Evolutionary conservation across 148 eudicot genomes (phyloP).

Genomic region (Pouteria glomerata): DNA sequence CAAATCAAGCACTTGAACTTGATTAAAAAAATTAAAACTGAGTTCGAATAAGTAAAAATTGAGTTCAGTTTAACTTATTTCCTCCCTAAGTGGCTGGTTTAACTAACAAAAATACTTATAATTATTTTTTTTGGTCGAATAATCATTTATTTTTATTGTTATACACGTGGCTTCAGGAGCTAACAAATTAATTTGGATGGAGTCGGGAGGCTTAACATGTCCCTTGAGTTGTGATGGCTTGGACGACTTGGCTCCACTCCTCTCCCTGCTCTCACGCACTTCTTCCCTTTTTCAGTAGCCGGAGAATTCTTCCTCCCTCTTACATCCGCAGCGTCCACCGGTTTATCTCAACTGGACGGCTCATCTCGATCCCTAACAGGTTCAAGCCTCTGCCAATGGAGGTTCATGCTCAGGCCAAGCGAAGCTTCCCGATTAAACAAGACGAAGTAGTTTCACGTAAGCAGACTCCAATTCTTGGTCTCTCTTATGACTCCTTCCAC

Average conservation of each 20-base stretch:
- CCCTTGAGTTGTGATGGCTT: constrained; percentile 23
- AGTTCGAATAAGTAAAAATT: too few relatives aligned
- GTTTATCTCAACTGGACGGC: background rate
- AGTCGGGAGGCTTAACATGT: background rate
- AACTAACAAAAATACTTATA: too few relatives aligned
- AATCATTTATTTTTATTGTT: too few relatives aligned
- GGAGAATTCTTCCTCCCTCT: constrained; percentile 1
- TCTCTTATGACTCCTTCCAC: background rate
- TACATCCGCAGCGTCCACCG: constrained; percentile 13
- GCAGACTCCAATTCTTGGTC: constrained; percentile 6
- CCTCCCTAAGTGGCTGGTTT: too few relatives aligned
- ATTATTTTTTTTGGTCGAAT: too few relatives aligned
- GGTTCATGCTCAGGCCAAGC: constrained; percentile 45
- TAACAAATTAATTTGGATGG: too few relatives aligned
- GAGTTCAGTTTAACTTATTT: too few relatives aligned
- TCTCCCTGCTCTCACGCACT: constrained; percentile 15
- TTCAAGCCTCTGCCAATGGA: constrained; percentile 1
- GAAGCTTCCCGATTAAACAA: constrained; percentile 25
- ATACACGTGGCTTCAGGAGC: too few relatives aligned
- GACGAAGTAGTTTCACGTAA: constrained; percentile 55
- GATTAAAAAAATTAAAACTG: too few relatives aligned
- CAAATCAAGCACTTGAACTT: too few relatives aligned
- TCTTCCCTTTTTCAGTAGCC: constrained; percentile 18
- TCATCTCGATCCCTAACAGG: constrained; percentile 5
- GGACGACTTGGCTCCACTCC: constrained; percentile 23